Evolutionary conservation across 495 filamentous ascomycete species (phyloP).

Genomic region (Hypoxylon perforatum): DNA sequence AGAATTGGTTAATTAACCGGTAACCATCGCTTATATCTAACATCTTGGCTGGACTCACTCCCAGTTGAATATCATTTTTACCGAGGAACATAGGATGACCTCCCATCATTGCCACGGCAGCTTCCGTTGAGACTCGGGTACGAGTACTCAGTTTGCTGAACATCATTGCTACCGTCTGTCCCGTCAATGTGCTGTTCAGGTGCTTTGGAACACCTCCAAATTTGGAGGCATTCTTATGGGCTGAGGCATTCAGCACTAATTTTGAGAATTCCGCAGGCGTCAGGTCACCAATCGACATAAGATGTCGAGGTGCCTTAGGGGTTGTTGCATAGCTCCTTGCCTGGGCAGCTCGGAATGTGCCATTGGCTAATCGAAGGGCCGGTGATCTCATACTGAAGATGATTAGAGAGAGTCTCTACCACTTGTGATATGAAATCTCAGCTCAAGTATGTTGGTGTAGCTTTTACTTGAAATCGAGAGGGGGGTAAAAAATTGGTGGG

Average conservation of each 20-base stretch:
- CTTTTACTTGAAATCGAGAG: not conserved
- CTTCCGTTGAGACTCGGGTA: slow-evolving; percentile 92
- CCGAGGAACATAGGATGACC: slow-evolving; percentile 97
- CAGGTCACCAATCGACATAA: slow-evolving; percentile 90
- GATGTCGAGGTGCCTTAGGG: slow-evolving; percentile 68
- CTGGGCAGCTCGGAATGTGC: slow-evolving; percentile 31
- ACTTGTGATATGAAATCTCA: not conserved
- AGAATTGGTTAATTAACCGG: slow-evolving; percentile 18
- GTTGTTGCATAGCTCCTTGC: slow-evolving; percentile 46
- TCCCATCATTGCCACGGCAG: slow-evolving; percentile 81
- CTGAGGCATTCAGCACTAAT: slow-evolving; percentile 81
- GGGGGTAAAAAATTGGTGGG: not conserved
- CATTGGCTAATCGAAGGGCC: slow-evolving; percentile 23
- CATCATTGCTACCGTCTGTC: slow-evolving; percentile 91
- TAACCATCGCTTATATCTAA: not conserved
- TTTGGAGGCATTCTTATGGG: slow-evolving; percentile 82
- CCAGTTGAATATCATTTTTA: slow-evolving; percentile 93
- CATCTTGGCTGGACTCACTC: slow-evolving; percentile 62
- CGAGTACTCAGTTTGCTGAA: slow-evolving; percentile 95
- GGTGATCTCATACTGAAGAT: slow-evolving; percentile 38
- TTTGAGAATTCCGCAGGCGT: slow-evolving; percentile 79
- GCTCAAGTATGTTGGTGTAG: not conserved
- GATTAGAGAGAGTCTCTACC: not conserved
- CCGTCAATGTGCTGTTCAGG: slow-evolving; percentile 62
- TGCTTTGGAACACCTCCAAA: slow-evolving; percentile 69